Evolutionary conservation across 768 basidiomycete species (phyloP).

Genomic region (Kondoa subrosea): DNA sequence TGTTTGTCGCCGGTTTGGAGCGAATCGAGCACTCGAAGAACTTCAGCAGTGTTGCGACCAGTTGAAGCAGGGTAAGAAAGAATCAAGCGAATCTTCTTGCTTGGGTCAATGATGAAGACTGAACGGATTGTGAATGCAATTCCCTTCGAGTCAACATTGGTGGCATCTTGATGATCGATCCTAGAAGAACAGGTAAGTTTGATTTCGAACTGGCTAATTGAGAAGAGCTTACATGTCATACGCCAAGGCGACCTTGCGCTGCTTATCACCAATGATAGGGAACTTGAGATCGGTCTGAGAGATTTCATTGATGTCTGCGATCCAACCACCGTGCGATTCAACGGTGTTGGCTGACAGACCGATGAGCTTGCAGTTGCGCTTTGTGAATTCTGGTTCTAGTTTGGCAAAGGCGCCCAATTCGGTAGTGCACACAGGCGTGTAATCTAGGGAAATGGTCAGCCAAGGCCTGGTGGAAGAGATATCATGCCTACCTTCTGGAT

Average conservation of each 20-base stretch:
- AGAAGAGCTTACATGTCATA: slow-evolving; percentile 17
- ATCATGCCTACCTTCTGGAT: slow-evolving; percentile 55
- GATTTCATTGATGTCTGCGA: slow-evolving; percentile 54
- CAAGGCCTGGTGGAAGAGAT: slow-evolving; percentile 21
- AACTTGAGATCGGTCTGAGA: slow-evolving; percentile 63
- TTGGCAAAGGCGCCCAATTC: slow-evolving; percentile 92
- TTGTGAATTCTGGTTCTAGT: slow-evolving; percentile 62
- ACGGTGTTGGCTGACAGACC: slow-evolving; percentile 59
- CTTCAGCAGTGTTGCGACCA: slow-evolving; percentile 77
- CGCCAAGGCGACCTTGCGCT: slow-evolving; percentile 54
- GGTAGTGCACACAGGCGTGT: slow-evolving; percentile 48
- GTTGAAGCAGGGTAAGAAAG: slow-evolving; percentile 46
- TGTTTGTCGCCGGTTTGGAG: slow-evolving; percentile 57
- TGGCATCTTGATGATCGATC: slow-evolving; percentile 81
- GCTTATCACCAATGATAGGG: slow-evolving; percentile 91
- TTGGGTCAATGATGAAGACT: slow-evolving; percentile 93
- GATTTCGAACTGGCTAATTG: neutral
- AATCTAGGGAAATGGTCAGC: slow-evolving; percentile 36
- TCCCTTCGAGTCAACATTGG: slow-evolving; percentile 42
- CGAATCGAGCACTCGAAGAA: slow-evolving; percentile 66
- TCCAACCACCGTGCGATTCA: slow-evolving; percentile 33
- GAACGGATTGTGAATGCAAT: slow-evolving; percentile 95
- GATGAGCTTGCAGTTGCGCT: slow-evolving; percentile 80
- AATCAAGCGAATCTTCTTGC: slow-evolving; percentile 40
- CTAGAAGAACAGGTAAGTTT: neutral